phyloP scores from a whole-genome alignment of 805 yeast genomes.

The Lipomyces japonicus region DNA sequence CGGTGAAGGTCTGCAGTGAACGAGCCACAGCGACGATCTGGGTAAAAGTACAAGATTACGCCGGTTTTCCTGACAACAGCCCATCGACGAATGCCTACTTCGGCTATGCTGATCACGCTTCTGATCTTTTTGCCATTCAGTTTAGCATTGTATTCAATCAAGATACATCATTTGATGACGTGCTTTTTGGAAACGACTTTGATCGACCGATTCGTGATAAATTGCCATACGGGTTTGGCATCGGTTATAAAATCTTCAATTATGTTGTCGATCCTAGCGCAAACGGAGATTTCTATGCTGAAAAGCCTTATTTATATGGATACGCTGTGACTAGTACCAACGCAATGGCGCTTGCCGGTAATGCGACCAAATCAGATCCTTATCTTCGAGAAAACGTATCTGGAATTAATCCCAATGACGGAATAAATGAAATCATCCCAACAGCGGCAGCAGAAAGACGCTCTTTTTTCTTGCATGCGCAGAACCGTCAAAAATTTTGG shows the following conservation, averaged over 20 bases:
- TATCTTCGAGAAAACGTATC: slow-evolving; percentile 16
- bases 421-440: slow-evolving; percentile 5
- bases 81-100: slow-evolving; percentile 33
- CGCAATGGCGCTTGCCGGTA: slow-evolving; percentile 34
- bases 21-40: slow-evolving; percentile 3
- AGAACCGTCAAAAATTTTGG: slow-evolving; percentile 42
- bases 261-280: slow-evolving; percentile 62
- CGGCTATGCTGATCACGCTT: slow-evolving; percentile 27
- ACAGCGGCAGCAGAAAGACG: slow-evolving; percentile 40
- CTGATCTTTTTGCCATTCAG: slow-evolving; percentile 40
- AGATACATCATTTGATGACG: slow-evolving; percentile 36
- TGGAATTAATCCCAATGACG: not conserved
- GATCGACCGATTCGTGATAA: slow-evolving; percentile 54
- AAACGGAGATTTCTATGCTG: slow-evolving; percentile 57
- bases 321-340: slow-evolving; percentile 57
- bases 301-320: slow-evolving; percentile 62
- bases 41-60: slow-evolving; percentile 18
- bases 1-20: slow-evolving; percentile 3
- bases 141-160: slow-evolving; percentile 44
- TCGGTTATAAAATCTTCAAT: slow-evolving; percentile 56
- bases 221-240: slow-evolving; percentile 53
- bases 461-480: slow-evolving; percentile 43
- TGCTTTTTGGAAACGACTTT: slow-evolving; percentile 69
- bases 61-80: slow-evolving; percentile 20
- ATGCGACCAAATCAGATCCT: not conserved